Conservation (phyloP, 345 rosid species). For the Syzygium aqueum region DNA sequence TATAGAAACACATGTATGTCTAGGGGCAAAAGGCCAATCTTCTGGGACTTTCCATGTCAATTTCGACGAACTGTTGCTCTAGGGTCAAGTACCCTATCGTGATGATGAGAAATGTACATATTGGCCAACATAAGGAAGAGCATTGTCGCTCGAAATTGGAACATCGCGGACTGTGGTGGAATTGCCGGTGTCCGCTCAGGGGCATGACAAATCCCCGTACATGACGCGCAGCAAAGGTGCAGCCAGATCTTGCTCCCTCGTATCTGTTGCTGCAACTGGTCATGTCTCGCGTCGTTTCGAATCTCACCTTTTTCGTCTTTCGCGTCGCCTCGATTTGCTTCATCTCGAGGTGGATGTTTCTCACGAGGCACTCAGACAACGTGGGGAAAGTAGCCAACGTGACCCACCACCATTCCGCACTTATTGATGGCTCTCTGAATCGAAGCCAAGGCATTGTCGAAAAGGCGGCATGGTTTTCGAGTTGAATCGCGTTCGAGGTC, state of each 20-base stretch:
- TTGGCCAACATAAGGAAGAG: not conserved
- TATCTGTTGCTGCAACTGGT: not conserved
- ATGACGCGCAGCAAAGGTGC: not conserved
- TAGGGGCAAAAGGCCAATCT: not conserved
- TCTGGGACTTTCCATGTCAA: not conserved
- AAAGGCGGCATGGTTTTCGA: not conserved
- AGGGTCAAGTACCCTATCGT: not conserved
- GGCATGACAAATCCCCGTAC: not conserved
- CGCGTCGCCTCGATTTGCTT: not conserved
- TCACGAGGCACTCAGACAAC: not conserved
- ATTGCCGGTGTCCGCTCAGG: not conserved
- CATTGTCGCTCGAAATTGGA: not conserved
- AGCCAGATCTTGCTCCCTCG: not conserved
- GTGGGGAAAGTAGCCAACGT: not conserved
- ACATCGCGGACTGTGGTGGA: not conserved
- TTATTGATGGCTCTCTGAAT: not conserved
- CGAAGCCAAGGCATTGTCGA: not conserved
- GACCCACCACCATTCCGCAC: not conserved
- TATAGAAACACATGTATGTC: not conserved
- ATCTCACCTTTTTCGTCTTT: not conserved
- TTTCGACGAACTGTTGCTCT: not conserved
- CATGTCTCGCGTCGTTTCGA: not conserved
- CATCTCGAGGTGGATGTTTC: not conserved
- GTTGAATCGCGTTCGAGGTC: too few species aligned
- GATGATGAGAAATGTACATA: not conserved